Evolutionary conservation across 2,329 filamentous ascomycete species (phyloP), one percentile per base, ranked within the genome.

Genomic region (Exophiala oligosperma): DNA sequence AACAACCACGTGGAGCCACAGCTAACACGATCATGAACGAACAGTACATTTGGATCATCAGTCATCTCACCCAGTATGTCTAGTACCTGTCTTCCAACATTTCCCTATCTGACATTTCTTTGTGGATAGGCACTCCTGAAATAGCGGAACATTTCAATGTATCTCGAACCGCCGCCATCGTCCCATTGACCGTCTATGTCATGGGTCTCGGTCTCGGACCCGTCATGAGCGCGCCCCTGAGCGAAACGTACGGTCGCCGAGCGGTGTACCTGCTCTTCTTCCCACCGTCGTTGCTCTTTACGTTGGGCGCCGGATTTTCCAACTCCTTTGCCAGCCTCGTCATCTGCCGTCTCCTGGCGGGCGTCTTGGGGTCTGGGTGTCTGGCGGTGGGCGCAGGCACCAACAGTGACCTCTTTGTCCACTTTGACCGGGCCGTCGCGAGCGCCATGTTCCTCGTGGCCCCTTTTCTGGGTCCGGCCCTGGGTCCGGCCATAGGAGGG

Each of bases 311-410:
- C 8, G 76, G 76, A 0, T 72, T 77, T 26, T 71, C 73, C 59
- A 86, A 89, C 67, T 87, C 87, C 60, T 79, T 92, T 47, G 85
- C 87, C 67, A 86, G 87, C 0, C 76, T 93, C 21, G 76, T 90
- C 24, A 81, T 92, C 57, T 86, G 84, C 67, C 84, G 90, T 12
- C 90, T 93, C 75, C 89, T 92, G 66, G 89, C 90, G 49, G 88
- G 89, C 0, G 70, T 88, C 70, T 88, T 88, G 62, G 88, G 87
- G 28, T 87, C 86, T 52, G 87, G 84, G 59, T 84, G 86, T 2
- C 74, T 91, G 43, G 82, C 89, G 64, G 79, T 90, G 68, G 87
- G 88, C 53, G 87, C 84, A 2, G 87, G 86, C 58, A 84, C 89
- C 53, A 89, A 89, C 72, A 85, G 84, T 23, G 88, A 91, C 87